phyloP scores from a whole-genome alignment of 768 basidiomycete species.

The Tylopilus rubrobrunneus region DNA sequence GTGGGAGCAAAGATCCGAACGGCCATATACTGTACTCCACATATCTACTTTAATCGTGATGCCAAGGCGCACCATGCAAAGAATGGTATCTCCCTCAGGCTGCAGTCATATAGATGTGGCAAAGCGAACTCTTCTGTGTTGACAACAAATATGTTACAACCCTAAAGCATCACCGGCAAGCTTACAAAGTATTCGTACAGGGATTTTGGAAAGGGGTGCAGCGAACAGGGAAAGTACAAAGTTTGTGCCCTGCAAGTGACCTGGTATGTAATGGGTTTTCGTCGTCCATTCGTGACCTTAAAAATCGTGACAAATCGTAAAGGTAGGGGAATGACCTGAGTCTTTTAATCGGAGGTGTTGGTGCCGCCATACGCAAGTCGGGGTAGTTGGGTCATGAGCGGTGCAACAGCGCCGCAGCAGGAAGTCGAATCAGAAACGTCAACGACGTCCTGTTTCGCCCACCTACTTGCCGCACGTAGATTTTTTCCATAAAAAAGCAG shows the following conservation, averaged over 20 bases:
- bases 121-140: no score
- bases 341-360: background rate
- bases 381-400: slow-evolving; percentile 2
- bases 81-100: no score
- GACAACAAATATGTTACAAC: background rate
- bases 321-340: background rate
- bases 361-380: no score
- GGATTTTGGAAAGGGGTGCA: background rate
- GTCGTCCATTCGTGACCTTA: background rate
- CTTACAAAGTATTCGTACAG: background rate
- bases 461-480: slow-evolving; percentile 16
- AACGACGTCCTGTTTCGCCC: slow-evolving; percentile 16
- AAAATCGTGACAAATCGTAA: slow-evolving; percentile 1
- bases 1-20: background rate
- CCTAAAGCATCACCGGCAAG: background rate
- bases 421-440: background rate
- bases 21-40: no score
- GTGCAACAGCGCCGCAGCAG: background rate
- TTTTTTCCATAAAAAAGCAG: slow-evolving; percentile 14
- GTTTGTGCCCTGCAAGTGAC: background rate
- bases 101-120: no score
- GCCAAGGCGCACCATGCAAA: no score
- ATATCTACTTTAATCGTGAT: no score
- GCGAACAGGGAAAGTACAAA: background rate
- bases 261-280: background rate